A percentile compares a stretch with the other conserved stretches of the same genome.
Conservation (phyloP, 352 stramenopile genomes). For the Poterioochromonas sp. region DNA sequence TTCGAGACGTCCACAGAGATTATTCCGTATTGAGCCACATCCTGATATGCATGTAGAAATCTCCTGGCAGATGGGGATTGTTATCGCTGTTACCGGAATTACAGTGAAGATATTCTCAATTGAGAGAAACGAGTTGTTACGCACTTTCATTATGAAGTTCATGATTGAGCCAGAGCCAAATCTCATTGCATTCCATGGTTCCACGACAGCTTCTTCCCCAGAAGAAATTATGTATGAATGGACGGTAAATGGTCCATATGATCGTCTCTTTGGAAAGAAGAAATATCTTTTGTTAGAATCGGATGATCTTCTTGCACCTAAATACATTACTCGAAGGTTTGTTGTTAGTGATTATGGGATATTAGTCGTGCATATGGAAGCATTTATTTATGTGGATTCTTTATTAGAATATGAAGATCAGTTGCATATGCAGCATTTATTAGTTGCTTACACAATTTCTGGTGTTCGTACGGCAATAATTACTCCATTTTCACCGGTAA, state of each 20-base stretch:
- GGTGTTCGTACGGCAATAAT: not conserved
- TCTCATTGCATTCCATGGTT: not conserved
- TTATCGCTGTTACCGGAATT: not conserved
- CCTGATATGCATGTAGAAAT: not conserved
- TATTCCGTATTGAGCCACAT: not conserved
- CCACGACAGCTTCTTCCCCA: not conserved
- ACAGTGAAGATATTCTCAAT: slow-evolving; percentile 16
- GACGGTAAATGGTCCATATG: too few relatives aligned
- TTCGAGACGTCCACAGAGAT: slow-evolving; percentile 4
- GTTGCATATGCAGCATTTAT: not conserved
- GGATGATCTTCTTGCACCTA: not conserved
- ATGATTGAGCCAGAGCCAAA: not conserved
- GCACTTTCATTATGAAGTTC: not conserved
- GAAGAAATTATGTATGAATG: too few relatives aligned
- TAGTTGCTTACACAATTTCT: slow-evolving; percentile 1
- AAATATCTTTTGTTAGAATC: not conserved
- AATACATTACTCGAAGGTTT: not conserved
- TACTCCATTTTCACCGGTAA: not conserved
- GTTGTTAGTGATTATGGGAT: not conserved
- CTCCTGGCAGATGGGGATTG: slow-evolving; percentile 21
- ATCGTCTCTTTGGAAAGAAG: not conserved
- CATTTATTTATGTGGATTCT: not conserved
- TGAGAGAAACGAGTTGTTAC: slow-evolving; percentile 17
- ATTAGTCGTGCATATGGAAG: not conserved
- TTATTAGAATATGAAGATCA: slow-evolving; percentile 12